Conservation (phyloP, 2,329 filamentous ascomycete genomes). For the Westerdykella sp. region DNA sequence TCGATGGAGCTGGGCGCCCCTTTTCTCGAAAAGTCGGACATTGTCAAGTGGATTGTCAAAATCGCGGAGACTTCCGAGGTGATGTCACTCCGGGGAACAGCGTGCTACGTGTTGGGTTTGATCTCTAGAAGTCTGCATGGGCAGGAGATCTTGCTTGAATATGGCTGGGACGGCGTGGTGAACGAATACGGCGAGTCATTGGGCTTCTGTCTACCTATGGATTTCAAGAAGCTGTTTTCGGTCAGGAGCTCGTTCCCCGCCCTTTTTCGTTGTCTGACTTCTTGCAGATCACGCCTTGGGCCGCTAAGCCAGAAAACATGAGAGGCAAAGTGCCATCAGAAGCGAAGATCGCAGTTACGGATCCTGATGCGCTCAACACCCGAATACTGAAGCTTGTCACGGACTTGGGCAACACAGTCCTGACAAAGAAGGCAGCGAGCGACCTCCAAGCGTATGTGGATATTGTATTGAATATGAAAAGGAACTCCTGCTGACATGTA, state of each 20-base stretch:
- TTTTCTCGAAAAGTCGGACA: conserved; percentile 84
- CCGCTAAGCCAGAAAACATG: conserved; percentile 23
- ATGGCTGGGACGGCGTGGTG: conserved; percentile 89
- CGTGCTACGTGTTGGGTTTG: conserved; percentile 90
- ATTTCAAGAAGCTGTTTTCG: conserved; percentile 73
- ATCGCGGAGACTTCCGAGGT: conserved; percentile 87
- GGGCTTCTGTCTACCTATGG: conserved; percentile 77
- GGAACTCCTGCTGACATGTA: conserved; percentile 8
- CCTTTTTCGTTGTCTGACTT: conserved; percentile 10
- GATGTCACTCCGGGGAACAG: conserved; percentile 88
- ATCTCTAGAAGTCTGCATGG: conserved; percentile 90
- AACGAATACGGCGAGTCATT: conserved; percentile 75
- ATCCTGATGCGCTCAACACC: conserved; percentile 57
- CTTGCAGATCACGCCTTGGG: conserved; percentile 36
- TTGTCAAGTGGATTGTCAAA: conserved; percentile 77
- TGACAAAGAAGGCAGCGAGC: conserved; percentile 77
- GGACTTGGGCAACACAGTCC: conserved; percentile 86
- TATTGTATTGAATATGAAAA: not conserved
- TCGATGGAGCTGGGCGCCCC: conserved; percentile 96
- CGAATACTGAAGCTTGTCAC: conserved; percentile 79
- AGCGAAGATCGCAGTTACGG: conserved; percentile 53
- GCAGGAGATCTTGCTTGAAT: conserved; percentile 79
- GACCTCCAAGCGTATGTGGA: conserved; percentile 60
- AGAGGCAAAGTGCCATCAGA: conserved; percentile 28
- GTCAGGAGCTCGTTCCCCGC: conserved; percentile 34